phyloP scores from a whole-genome alignment of 108 stramenopile genomes.

The Chaetoceros muelleri region DNA sequence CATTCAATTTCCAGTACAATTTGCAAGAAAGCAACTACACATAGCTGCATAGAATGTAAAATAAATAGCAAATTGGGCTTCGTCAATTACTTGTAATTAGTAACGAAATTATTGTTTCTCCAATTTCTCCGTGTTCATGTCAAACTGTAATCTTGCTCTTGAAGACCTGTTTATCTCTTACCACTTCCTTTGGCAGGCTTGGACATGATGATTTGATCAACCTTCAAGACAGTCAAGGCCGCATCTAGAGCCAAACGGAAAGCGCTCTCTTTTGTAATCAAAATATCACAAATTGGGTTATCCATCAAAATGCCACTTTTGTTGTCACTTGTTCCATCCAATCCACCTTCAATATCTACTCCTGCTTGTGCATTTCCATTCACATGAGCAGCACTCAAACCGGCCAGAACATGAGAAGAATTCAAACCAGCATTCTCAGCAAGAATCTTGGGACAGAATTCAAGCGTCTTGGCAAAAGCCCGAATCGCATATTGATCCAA shows the following conservation, averaged over 20 bases:
- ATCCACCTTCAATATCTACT: conserved; percentile 70
- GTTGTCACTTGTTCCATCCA: conserved; percentile 12
- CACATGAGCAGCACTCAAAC: conserved; percentile 84
- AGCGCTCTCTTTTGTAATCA: conserved; percentile 77
- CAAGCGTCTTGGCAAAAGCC: conserved; percentile 95
- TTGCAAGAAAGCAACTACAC: too few relatives aligned
- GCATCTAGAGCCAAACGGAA: conserved; percentile 93
- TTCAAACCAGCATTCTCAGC: conserved; percentile 96
- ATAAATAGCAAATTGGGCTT: too few relatives aligned
- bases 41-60: too few relatives aligned
- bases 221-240: conserved; percentile 89
- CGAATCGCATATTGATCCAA: conserved; percentile 98
- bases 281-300: conserved; percentile 63
- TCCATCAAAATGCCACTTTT: conserved; percentile 46
- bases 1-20: too few relatives aligned
- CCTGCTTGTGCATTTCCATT: conserved; percentile 68
- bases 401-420: conserved; percentile 69
- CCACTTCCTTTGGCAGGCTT: conserved; percentile 84
- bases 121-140: too few relatives aligned
- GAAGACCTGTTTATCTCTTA: not conserved
- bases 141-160: too few relatives aligned
- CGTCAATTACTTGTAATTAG: too few relatives aligned
- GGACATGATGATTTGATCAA: conserved; percentile 99
- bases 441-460: conserved; percentile 89
- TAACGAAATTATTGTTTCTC: too few relatives aligned